Base-by-base conservation (phyloP, 2,329 filamentous ascomycete species). In the Fusarium camptoceras region DNA sequence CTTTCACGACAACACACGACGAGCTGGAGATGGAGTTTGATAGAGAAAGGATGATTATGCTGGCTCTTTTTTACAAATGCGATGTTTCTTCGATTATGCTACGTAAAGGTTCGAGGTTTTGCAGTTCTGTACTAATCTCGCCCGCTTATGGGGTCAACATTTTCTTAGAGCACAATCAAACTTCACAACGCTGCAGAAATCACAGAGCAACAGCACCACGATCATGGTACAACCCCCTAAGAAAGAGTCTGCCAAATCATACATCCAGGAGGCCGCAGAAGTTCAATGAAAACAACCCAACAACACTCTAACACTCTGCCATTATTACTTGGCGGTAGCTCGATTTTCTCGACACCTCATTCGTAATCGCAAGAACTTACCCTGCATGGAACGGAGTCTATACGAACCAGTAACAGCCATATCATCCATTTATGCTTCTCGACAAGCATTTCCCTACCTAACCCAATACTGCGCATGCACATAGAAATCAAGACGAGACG, bases 321-420 rank as follows among this genome's bases (percentile, higher is more conserved):
- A 34, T 8, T 15, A 8, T 8, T 51, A 15, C 4, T 4, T 51
- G 18, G 16, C 18, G 2, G 14, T 18, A 18, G 24, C 9, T 5
- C 24, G 10, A 8, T 10, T 41, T 41, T 41, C 31, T 27, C 15
- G 4, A 27, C 11, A 27, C n/a, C 31, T 39, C 18, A 37, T 14
- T n/a, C 24, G n/a, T 7, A 12, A 20, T 16, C n/a, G 28, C 43
- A 49, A 20, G 28, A 27, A 37, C n/a, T 24, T 49, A 39, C 90
- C 91, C 93, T 83, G 86, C 87, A 88, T 88, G 27, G 8, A 39
- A 28, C 14, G 7, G 48, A 25, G 16, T n/a, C 9, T 18, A 37
- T 37, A 37, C 34, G 14, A 39, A 7, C 31, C 31, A 20, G 8
- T n/a, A 18, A 18, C 30, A 12, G 31, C 11, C 25, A 20, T 12